phyloP scores from a whole-genome alignment of 768 basidiomycete species.

The Boletus sensibilis region DNA sequence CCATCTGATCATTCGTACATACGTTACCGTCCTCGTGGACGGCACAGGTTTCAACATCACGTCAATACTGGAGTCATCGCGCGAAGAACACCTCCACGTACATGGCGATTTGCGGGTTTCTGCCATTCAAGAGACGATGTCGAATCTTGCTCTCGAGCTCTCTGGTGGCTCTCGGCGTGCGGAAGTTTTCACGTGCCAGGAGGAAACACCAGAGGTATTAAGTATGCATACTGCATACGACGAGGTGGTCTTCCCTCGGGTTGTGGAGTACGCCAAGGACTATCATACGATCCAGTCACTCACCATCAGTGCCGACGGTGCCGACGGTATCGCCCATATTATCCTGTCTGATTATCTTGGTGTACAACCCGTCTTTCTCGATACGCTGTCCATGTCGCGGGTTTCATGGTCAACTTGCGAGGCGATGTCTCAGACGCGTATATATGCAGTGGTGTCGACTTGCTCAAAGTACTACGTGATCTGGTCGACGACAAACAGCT shows the following conservation, averaged over 20 bases:
- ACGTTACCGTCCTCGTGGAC: constrained; percentile 38
- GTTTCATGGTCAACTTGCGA: constrained; percentile 65
- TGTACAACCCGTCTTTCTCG: constrained; percentile 58
- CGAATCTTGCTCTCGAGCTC: constrained; percentile 40
- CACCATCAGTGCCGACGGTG: constrained; percentile 44
- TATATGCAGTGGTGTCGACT: constrained; percentile 58
- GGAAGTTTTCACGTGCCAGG: constrained; percentile 28
- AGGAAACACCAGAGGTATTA: constrained; percentile 44
- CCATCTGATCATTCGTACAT: constrained; percentile 36
- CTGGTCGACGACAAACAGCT: constrained; percentile 39
- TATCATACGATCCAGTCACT: constrained; percentile 61
- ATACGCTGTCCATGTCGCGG: constrained; percentile 68
- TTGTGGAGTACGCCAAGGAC: constrained; percentile 58
- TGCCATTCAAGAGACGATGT: constrained; percentile 28
- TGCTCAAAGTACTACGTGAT: constrained; percentile 46
- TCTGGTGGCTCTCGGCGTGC: constrained; percentile 38
- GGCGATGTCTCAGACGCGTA: constrained; percentile 51
- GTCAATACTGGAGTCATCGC: constrained; percentile 37
- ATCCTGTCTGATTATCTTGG: constrained; percentile 42
- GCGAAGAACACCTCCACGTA: constrained; percentile 40
- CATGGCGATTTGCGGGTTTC: constrained; percentile 47
- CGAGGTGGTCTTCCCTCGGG: constrained; percentile 64
- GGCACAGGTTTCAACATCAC: constrained; percentile 46
- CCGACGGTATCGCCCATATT: constrained; percentile 53
- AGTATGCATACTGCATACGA: constrained; percentile 54